Evolutionary conservation across 83 land plant genomes (phyloP).

Genomic region (Picea abies): DNA sequence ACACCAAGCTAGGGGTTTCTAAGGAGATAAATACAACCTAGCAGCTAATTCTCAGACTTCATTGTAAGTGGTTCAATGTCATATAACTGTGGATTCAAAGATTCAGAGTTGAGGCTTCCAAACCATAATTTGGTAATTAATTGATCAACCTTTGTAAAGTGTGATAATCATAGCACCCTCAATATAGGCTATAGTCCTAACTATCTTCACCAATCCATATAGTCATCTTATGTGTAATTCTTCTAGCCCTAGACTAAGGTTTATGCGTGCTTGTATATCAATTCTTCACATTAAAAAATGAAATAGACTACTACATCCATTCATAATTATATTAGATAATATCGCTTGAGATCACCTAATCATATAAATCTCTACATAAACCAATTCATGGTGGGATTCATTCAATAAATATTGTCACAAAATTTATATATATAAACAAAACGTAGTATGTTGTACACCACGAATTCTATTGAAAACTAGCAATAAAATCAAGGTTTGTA

Average conservation of each 20-base stretch:
- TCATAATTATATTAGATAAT: too few species aligned
- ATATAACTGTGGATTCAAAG: neutral
- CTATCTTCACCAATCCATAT: conserved; percentile 72
- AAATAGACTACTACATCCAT: too few species aligned
- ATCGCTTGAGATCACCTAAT: too few species aligned
- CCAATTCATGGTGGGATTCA: too few species aligned
- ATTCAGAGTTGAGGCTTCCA: conserved; percentile 18
- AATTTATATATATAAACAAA: too few species aligned
- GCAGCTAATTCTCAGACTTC: conserved; percentile 58
- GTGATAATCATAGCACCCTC: conserved; percentile 77
- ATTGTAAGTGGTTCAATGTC: conserved; percentile 5
- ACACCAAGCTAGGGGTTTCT: conserved; percentile 75
- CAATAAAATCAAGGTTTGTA: too few species aligned
- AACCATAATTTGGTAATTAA: conserved; percentile 40
- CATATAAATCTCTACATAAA: too few species aligned
- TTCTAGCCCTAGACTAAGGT: conserved; percentile 21
- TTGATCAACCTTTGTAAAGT: conserved; percentile 70
- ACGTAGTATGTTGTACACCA: too few species aligned
- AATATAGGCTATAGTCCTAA: conserved; percentile 58
- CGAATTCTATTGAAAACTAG: too few species aligned
- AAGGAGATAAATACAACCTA: conserved; percentile 76
- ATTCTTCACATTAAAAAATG: too few species aligned
- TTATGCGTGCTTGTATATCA: too few species aligned
- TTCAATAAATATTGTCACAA: too few species aligned
- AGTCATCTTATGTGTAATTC: conserved; percentile 44